Evolutionary conservation across 2,329 filamentous ascomycete species (phyloP).

Genomic region (Ilyonectria destructans): DNA sequence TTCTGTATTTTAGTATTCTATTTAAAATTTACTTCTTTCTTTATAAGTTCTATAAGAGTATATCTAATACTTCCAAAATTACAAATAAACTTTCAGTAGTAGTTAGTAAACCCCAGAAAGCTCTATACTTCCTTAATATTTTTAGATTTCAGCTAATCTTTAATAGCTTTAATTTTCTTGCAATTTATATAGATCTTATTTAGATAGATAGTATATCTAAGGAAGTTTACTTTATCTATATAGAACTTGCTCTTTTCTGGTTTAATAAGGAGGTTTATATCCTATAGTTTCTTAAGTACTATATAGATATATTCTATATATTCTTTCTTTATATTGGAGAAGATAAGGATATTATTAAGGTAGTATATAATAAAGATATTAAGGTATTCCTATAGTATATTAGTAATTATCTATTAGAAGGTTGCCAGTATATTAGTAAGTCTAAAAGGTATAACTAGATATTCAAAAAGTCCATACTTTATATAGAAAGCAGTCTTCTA

Average conservation of each 20-base stretch:
- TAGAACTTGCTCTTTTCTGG: constrained; percentile 33
- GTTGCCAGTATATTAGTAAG: constrained; percentile 37
- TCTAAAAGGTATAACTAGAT: constrained; percentile 46
- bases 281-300: constrained; percentile 33
- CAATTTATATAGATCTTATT: constrained; percentile 34
- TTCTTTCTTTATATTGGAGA: constrained; percentile 37
- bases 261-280: constrained; percentile 32
- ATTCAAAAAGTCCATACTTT: constrained; percentile 53
- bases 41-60: constrained; percentile 24
- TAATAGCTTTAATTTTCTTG: constrained; percentile 33
- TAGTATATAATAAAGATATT: constrained; percentile 32
- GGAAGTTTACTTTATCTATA: constrained; percentile 24
- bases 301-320: constrained; percentile 37
- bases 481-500: constrained; percentile 55
- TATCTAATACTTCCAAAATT: constrained; percentile 29
- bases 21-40: constrained; percentile 22
- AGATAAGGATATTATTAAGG: constrained; percentile 44
- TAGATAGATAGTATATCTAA: constrained; percentile 25
- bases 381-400: constrained; percentile 32
- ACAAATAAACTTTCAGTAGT: constrained; percentile 29
- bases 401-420: constrained; percentile 42
- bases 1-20: constrained; percentile 7
- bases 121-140: constrained; percentile 34
- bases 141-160: constrained; percentile 2
- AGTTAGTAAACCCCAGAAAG: constrained; percentile 31